phyloP scores from a whole-genome alignment of 805 yeast genomes.

The Metschnikowia sp. region DNA sequence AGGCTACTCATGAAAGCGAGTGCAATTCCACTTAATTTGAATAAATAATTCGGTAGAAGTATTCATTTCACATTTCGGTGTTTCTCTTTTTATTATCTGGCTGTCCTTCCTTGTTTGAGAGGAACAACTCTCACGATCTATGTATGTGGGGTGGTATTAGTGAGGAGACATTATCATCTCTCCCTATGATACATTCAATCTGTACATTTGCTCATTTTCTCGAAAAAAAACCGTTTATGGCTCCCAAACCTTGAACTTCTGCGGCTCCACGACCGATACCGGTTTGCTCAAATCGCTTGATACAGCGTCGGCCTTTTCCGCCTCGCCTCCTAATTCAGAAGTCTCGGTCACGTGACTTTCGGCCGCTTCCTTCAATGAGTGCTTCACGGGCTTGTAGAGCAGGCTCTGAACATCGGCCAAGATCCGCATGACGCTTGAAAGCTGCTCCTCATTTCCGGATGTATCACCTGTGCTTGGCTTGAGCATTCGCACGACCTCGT shows the following conservation, averaged over 20 bases:
- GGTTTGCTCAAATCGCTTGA: constrained; percentile 21
- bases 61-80: no score
- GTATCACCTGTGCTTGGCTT: constrained; percentile 2
- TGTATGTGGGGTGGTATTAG: neutral
- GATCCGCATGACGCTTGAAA: constrained; percentile 16
- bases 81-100: no score
- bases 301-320: constrained; percentile 1
- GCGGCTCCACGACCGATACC: constrained; percentile 39
- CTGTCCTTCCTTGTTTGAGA: no score
- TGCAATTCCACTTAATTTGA: no score
- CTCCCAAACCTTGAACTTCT: constrained; percentile 43
- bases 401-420: constrained; percentile 32
- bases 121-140: neutral
- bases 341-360: constrained; percentile 7
- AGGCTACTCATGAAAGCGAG: no score
- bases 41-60: no score
- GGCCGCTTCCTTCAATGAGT: constrained; percentile 19
- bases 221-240: constrained; percentile 22
- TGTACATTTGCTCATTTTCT: no score
- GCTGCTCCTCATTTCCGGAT: constrained; percentile 4
- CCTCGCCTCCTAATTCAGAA: constrained; percentile 1
- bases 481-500: constrained; percentile 26
- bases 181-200: no score
- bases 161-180: no score
- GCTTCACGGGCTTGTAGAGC: constrained; percentile 32